A percentile compares a stretch with the other conserved stretches of the same genome.
Conservation (phyloP, 129 eudicot genomes). For the Chrysanthemum makinoi region DNA sequence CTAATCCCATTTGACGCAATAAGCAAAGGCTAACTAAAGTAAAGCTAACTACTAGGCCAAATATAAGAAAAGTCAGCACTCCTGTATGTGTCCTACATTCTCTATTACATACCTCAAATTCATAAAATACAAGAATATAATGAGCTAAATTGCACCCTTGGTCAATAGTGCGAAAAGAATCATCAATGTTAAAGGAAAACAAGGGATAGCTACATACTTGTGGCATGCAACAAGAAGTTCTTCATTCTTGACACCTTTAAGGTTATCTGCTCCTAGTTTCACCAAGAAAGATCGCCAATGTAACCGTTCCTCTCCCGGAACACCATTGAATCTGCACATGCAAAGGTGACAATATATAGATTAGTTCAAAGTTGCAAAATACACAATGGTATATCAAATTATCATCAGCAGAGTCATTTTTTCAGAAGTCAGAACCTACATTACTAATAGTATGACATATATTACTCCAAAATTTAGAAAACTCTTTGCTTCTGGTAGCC, state of each 20-base stretch:
- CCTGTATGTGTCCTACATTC: too few species aligned
- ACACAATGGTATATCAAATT: too few species aligned
- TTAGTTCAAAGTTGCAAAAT: too few species aligned
- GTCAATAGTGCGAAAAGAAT: conserved; percentile 4
- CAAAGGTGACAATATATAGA: too few species aligned
- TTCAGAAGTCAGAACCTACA: too few species aligned
- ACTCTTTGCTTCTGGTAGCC: too few species aligned
- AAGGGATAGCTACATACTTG: conserved; percentile 53
- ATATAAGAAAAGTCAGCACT: background rate
- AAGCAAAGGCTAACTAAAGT: background rate
- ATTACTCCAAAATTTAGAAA: too few species aligned
- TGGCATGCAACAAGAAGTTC: conserved; percentile 98
- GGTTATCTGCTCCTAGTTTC: conserved; percentile 92
- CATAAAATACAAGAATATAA: background rate
- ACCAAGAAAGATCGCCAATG: conserved; percentile 98
- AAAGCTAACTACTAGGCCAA: background rate
- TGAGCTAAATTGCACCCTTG: background rate
- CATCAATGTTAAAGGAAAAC: background rate
- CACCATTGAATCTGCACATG: conserved; percentile 81
- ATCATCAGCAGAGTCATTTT: too few species aligned
- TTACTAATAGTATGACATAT: too few species aligned
- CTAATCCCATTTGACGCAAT: conserved; percentile 15
- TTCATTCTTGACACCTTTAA: conserved; percentile 86
- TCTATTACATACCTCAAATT: conserved; percentile 10
- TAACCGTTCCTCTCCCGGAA: conserved; percentile 94